A percentile compares a stretch with the other conserved stretches of the same genome.
These are phyloP conservation scores for Solanum appendiculatum DNA, from an alignment of 257 asterid species.

Conservation along the genomic window DNA sequence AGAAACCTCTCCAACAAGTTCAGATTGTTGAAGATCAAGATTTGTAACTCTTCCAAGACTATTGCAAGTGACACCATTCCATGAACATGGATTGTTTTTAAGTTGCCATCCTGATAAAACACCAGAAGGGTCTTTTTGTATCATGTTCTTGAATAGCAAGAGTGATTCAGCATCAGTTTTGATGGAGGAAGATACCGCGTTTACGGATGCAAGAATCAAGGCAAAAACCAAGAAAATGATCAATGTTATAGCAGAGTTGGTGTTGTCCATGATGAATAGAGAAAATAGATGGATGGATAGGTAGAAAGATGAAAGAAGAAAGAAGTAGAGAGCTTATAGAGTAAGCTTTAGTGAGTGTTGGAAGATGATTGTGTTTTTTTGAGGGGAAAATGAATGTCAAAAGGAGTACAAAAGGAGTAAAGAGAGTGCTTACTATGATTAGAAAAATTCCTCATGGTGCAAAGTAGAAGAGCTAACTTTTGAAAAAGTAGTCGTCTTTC, in stretches of 20 bases:
- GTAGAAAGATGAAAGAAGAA: not conserved
- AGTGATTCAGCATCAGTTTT: conserved; percentile 65
- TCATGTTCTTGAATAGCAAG: conserved; percentile 72
- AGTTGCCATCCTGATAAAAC: conserved; percentile 55
- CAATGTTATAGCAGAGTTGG: conserved; percentile 1
- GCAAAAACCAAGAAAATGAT: conserved; percentile 5
- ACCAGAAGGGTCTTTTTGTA: conserved; percentile 45
- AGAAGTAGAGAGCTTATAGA: not conserved
- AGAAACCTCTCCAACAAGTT: conserved; percentile 53
- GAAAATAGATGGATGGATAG: not conserved
- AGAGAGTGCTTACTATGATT: conserved; percentile 51
- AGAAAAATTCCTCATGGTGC: conserved; percentile 25
- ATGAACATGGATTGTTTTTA: conserved; percentile 49
- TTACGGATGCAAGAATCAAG: conserved; percentile 8
- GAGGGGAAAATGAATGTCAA: conserved; percentile 1
- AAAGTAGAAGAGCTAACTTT: conserved; percentile 46
- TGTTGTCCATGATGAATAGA: conserved; percentile 27
- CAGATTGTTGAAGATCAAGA: conserved; percentile 65
- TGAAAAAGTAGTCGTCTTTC: conserved; percentile 29
- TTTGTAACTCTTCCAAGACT: conserved; percentile 39
- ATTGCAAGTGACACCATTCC: conserved; percentile 63
- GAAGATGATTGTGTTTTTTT: not conserved
- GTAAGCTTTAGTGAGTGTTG: conserved; percentile 5
- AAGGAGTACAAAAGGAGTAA: conserved; percentile 9
- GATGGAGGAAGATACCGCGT: conserved; percentile 9